Evolutionary conservation across 1,284 basidiomycete genomes (phyloP).

Genomic region (Neolentinus lepideus): DNA sequence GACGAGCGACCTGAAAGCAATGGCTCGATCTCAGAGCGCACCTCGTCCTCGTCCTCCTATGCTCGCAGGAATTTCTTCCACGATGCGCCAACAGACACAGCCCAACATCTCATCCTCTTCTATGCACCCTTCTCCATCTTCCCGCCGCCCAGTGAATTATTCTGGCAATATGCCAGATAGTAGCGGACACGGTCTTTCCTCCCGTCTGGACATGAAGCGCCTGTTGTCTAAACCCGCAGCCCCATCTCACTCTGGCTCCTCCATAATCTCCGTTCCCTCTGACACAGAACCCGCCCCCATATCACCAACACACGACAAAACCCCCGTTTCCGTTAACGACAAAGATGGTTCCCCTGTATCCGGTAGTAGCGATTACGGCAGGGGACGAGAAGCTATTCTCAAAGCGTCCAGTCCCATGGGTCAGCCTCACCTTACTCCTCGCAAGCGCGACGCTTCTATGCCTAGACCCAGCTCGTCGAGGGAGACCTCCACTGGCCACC

Average conservation of each 20-base stretch:
- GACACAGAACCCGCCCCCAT: slow-evolving; percentile 20
- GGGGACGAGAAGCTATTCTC: neutral
- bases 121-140: neutral
- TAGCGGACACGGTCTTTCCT: slow-evolving; percentile 1
- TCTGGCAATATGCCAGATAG: slow-evolving; percentile 1
- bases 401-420: neutral
- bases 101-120: neutral
- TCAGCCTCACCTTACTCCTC: neutral
- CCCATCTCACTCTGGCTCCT: slow-evolving; percentile 20
- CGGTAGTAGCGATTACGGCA: neutral
- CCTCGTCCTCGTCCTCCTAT: neutral
- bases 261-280: slow-evolving; percentile 23
- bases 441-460: neutral
- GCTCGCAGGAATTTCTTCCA: neutral
- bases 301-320: neutral
- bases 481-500: neutral
- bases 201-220: slow-evolving; percentile 29
- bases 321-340: neutral
- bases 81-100: neutral
- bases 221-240: slow-evolving; percentile 30
- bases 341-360: neutral
- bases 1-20: neutral
- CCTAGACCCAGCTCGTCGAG: neutral
- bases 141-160: neutral
- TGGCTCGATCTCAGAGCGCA: neutral